These are phyloP conservation scores for Pueraria montana DNA, from an alignment of 306 rosid species.

Conservation along the genomic window DNA sequence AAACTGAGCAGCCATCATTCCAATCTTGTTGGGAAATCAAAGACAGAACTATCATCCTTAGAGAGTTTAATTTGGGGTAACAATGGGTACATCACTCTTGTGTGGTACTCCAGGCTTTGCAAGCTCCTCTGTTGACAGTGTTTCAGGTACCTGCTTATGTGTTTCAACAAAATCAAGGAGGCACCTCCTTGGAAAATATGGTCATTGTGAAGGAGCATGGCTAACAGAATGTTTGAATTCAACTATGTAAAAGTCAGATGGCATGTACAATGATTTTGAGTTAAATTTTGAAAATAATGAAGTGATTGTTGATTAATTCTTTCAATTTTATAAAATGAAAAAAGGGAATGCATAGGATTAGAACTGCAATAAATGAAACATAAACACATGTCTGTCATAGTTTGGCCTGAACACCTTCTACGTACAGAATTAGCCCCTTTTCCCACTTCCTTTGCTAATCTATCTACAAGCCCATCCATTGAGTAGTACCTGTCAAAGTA, in stretches of 20 bases:
- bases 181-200: too few relatives aligned
- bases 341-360: too few relatives aligned
- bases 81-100: conserved; percentile 66
- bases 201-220: too few relatives aligned
- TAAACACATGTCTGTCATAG: conserved; percentile 70
- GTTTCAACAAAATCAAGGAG: too few relatives aligned
- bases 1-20: too few relatives aligned
- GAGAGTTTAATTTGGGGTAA: conserved; percentile 70
- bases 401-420: conserved; percentile 76
- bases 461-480: conserved; percentile 79
- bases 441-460: conserved; percentile 69
- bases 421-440: conserved; percentile 74
- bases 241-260: too few relatives aligned
- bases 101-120: conserved; percentile 80
- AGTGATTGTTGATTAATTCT: too few relatives aligned
- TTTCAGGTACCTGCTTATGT: conserved; percentile 69
- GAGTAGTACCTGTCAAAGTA: conserved; percentile 72
- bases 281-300: too few relatives aligned
- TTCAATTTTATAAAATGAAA: neutral
- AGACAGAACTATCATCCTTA: conserved; percentile 74
- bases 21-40: conserved; percentile 81
- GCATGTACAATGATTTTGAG: too few relatives aligned
- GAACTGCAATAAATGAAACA: neutral
- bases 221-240: too few relatives aligned
- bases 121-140: conserved; percentile 62